Percentiles rank a stretch among this genome's conserved stretches.
These are phyloP conservation scores for Yamadazyma mexicana DNA, from an alignment of 1,139 yeast species.

Conservation along the genomic window DNA sequence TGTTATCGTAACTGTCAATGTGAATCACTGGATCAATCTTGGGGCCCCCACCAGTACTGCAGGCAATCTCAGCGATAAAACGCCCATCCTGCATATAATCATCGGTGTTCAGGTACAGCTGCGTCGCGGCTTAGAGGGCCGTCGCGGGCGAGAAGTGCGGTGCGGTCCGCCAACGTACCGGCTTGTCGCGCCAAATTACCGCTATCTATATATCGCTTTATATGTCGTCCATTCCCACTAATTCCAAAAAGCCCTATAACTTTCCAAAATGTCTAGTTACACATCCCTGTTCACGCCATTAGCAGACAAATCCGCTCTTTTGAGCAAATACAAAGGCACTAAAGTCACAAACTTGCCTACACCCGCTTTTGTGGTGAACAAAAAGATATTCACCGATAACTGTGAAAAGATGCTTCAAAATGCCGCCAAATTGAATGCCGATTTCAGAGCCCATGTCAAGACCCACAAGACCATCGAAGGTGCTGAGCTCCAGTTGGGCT, in stretches of 20 bases:
- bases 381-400: slow-evolving; percentile 23
- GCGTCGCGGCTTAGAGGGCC: too few relatives aligned
- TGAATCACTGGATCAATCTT: too few relatives aligned
- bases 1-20: too few relatives aligned
- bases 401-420: slow-evolving; percentile 32
- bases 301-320: slow-evolving; percentile 25
- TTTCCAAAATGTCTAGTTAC: too few relatives aligned
- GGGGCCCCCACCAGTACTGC: neutral
- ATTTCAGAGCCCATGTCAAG: slow-evolving; percentile 70
- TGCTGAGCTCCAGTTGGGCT: slow-evolving; percentile 29
- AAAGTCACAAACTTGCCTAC: slow-evolving; percentile 32
- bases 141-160: too few relatives aligned
- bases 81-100: too few relatives aligned
- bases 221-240: neutral
- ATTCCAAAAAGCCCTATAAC: slow-evolving; percentile 19
- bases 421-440: slow-evolving; percentile 28
- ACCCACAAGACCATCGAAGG: slow-evolving; percentile 62
- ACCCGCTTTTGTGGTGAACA: slow-evolving; percentile 34
- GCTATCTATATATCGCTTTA: too few relatives aligned
- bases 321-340: slow-evolving; percentile 26
- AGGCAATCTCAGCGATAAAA: neutral
- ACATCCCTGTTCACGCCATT: too few relatives aligned
- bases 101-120: too few relatives aligned
- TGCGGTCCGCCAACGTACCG: too few relatives aligned
- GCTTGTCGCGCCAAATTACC: too few relatives aligned